These are phyloP conservation scores for Yarrowia sp. DNA, from an alignment of 805 yeast species.

Conservation along the genomic window DNA sequence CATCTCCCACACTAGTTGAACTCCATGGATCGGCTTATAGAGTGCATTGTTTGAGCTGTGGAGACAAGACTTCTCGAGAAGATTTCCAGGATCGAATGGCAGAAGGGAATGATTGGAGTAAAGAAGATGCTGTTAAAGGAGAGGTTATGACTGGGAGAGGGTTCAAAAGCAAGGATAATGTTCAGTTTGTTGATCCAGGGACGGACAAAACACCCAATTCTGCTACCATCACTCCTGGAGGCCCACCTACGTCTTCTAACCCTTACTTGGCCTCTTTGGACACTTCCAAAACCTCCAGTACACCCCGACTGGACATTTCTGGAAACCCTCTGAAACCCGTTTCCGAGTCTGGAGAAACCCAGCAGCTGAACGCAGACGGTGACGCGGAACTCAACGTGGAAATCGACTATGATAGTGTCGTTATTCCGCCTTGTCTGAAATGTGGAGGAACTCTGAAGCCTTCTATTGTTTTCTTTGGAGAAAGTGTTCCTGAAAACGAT, in stretches of 20 bases:
- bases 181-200: constrained; percentile 12
- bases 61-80: neutral
- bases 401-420: constrained; percentile 19
- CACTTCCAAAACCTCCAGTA: neutral
- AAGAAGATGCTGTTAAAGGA: neutral
- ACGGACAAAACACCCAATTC: neutral
- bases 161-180: neutral
- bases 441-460: constrained; percentile 88
- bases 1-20: neutral
- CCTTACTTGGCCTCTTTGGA: constrained; percentile 1
- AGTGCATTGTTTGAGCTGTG: constrained; percentile 21
- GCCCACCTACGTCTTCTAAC: neutral
- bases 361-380: constrained; percentile 33
- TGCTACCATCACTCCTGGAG: neutral
- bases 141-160: neutral
- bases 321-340: neutral
- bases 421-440: constrained; percentile 39
- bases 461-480: constrained; percentile 94
- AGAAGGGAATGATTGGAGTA: neutral
- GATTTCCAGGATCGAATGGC: constrained; percentile 6
- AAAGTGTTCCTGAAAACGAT: constrained; percentile 65
- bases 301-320: neutral
- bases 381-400: constrained; percentile 20
- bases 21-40: constrained; percentile 32
- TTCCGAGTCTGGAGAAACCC: neutral